phyloP scores from a whole-genome alignment of 176 grass and related monocot genomes.

The Carex kokanica region DNA sequence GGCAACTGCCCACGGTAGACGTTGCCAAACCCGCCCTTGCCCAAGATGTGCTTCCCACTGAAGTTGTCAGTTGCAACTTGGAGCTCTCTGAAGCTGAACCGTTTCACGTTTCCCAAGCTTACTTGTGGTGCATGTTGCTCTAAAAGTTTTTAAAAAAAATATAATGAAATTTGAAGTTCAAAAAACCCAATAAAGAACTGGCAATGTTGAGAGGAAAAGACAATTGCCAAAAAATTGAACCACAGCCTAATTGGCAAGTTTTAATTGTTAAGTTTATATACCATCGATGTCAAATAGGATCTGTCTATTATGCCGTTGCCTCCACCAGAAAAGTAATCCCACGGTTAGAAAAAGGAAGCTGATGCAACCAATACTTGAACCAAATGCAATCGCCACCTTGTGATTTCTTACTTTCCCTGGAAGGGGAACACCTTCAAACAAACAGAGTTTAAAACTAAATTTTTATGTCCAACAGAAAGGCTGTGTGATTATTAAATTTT shows the following conservation, averaged over 20 bases:
- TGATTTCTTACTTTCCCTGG: slow-evolving; percentile 43
- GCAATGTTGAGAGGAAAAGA: neutral
- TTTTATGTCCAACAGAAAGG: neutral
- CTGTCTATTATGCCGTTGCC: slow-evolving; percentile 55
- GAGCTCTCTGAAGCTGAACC: slow-evolving; percentile 80
- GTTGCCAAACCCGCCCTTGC: slow-evolving; percentile 89
- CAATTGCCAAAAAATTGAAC: neutral
- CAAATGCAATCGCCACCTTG: slow-evolving; percentile 69
- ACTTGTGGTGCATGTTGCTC: slow-evolving; percentile 55
- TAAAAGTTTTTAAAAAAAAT: slow-evolving; percentile 10
- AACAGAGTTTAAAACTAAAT: neutral
- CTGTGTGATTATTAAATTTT: neutral
- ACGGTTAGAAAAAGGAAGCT: slow-evolving; percentile 48
- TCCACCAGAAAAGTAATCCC: slow-evolving; percentile 67
- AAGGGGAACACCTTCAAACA: slow-evolving; percentile 27
- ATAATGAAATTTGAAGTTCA: neutral
- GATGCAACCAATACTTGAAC: slow-evolving; percentile 40
- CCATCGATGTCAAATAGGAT: slow-evolving; percentile 79
- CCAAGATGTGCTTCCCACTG: slow-evolving; percentile 84
- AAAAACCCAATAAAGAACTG: neutral
- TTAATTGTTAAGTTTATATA: slow-evolving; percentile 15
- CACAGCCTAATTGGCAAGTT: neutral
- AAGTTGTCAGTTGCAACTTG: slow-evolving; percentile 73
- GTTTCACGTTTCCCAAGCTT: slow-evolving; percentile 67
- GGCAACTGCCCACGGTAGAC: slow-evolving; percentile 81